Conservation (phyloP, 495 filamentous ascomycete genomes). For the Pseudotulostoma volvatum region DNA sequence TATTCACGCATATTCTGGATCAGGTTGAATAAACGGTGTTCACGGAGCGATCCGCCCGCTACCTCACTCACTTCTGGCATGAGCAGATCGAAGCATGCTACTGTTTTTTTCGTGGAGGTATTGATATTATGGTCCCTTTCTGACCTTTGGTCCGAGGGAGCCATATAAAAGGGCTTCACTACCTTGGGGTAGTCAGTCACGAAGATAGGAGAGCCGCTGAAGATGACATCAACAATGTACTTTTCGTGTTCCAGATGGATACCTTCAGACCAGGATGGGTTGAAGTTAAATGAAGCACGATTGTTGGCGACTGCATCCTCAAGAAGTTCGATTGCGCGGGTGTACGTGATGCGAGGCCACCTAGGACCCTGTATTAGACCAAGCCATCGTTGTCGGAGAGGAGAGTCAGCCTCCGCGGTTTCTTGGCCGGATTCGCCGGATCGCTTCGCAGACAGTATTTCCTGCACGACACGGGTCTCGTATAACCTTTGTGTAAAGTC, state of each 20-base stretch:
- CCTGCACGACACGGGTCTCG: conserved; percentile 40
- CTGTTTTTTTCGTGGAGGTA: conserved; percentile 31
- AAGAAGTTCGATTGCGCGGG: conserved; percentile 54
- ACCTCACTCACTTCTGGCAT: conserved; percentile 82
- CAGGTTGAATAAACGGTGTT: conserved; percentile 61
- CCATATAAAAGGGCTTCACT: conserved; percentile 96
- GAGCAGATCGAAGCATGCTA: conserved; percentile 90
- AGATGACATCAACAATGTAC: conserved; percentile 59
- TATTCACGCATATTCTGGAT: conserved; percentile 54
- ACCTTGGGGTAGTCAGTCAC: conserved; percentile 77
- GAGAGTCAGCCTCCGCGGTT: conserved; percentile 17
- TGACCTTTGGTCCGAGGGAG: conserved; percentile 28
- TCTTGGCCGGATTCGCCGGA: conserved; percentile 21
- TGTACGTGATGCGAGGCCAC: conserved; percentile 82
- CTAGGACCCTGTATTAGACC: conserved; percentile 36
- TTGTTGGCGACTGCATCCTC: conserved; percentile 37
- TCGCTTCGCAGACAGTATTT: conserved; percentile 37
- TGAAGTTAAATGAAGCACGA: conserved; percentile 41
- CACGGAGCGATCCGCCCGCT: conserved; percentile 82
- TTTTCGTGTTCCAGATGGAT: conserved; percentile 88
- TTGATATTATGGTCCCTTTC: conserved; percentile 7
- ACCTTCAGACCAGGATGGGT: conserved; percentile 53
- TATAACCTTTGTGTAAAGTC: conserved; percentile 39
- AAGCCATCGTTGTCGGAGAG: conserved; percentile 52
- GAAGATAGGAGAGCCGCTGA: conserved; percentile 61